phyloP scores from a whole-genome alignment of 371 early-diverging fungal species.

The Saksenaea oblongispora region DNA sequence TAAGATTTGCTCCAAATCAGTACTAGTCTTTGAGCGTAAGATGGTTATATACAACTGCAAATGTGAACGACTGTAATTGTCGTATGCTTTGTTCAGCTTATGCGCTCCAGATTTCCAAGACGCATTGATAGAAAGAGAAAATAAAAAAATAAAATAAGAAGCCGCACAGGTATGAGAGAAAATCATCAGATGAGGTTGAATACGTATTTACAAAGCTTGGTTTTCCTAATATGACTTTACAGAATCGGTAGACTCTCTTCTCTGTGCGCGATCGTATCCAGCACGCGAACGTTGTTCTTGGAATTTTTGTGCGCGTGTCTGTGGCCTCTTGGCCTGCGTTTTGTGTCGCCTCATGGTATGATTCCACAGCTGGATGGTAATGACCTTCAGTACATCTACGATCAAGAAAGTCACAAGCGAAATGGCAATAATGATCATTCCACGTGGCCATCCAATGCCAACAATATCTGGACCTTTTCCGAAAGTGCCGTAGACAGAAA shows the following conservation, averaged over 20 bases:
- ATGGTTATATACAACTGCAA: no score
- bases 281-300: constrained; percentile 7
- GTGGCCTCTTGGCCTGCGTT: not conserved
- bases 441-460: constrained; percentile 57
- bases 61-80: no score
- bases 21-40: no score
- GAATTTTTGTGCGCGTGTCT: constrained; percentile 14
- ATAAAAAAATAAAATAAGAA: not conserved
- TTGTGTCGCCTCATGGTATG: not conserved
- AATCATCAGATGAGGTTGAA: not conserved
- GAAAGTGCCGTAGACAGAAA: constrained; percentile 77
- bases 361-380: constrained; percentile 72
- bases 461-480: constrained; percentile 39
- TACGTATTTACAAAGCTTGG: not conserved
- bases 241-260: not conserved
- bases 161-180: not conserved
- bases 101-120: no score
- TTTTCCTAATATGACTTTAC: not conserved
- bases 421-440: constrained; percentile 63
- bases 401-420: constrained; percentile 73
- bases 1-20: no score
- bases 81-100: no score
- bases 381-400: constrained; percentile 82
- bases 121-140: not conserved
- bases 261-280: not conserved